These are phyloP conservation scores for Graphiopsis chlorocephala DNA, from an alignment of 2,329 filamentous ascomycete species.

Conservation along the genomic window DNA sequence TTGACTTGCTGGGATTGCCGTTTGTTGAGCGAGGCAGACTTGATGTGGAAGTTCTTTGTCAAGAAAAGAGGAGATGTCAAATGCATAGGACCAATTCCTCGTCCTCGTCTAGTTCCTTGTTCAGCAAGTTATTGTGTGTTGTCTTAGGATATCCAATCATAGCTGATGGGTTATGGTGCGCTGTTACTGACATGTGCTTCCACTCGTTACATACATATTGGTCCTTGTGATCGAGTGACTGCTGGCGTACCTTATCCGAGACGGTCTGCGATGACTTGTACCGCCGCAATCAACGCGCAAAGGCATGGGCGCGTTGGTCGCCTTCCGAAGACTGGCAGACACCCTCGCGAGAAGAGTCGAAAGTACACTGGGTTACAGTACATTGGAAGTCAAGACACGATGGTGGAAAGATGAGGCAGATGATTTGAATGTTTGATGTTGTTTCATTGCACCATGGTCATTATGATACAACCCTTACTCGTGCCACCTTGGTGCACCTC, in stretches of 20 bases:
- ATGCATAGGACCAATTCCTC: not conserved
- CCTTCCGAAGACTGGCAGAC: not conserved
- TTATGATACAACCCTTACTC: constrained; percentile 37
- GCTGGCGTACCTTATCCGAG: not conserved
- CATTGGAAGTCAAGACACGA: not conserved
- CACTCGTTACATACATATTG: not conserved
- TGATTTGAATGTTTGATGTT: constrained; percentile 15
- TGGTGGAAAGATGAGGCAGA: not conserved
- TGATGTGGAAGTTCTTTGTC: too few relatives aligned
- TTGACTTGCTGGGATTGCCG: too few relatives aligned
- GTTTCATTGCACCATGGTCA: constrained; percentile 35
- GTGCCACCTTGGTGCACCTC: constrained; percentile 26
- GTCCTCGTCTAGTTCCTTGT: not conserved
- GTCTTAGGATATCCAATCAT: not conserved
- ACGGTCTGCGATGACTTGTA: too few relatives aligned
- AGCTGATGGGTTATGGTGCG: not conserved
- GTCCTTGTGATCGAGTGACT: not conserved
- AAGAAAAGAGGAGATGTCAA: too few relatives aligned
- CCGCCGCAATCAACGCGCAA: not conserved
- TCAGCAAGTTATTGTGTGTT: not conserved
- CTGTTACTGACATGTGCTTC: not conserved
- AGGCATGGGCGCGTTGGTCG: not conserved
- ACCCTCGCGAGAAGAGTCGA: not conserved
- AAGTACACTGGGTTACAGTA: not conserved
- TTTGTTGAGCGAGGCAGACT: too few relatives aligned